phyloP scores from a whole-genome alignment of 116 monocot genomes.

The Posidonia oceanica region DNA sequence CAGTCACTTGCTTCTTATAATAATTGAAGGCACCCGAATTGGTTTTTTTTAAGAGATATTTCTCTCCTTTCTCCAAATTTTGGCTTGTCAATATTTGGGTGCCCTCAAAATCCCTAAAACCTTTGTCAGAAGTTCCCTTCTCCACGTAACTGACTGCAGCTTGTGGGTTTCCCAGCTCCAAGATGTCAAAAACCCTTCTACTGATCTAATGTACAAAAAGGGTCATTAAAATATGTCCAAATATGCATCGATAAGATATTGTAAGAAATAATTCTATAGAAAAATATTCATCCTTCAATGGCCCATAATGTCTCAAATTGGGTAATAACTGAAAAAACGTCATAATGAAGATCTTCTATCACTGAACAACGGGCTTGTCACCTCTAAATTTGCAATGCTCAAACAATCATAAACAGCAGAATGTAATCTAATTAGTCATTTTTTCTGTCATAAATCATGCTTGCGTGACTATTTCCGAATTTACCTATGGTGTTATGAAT shows the following conservation, averaged over 20 bases:
- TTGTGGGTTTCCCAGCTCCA: not conserved
- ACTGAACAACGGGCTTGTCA: no score
- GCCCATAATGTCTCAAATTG: no score
- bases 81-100: not conserved
- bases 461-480: no score
- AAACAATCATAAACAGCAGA: no score
- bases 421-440: no score
- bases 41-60: not conserved
- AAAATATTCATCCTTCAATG: not conserved
- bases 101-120: not conserved
- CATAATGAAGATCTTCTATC: no score
- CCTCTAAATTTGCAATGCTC: no score
- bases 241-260: not conserved
- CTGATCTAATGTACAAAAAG: slow-evolving; percentile 4
- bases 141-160: not conserved
- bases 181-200: slow-evolving; percentile 10
- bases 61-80: not conserved
- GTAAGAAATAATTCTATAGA: not conserved
- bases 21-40: not conserved
- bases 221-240: no score
- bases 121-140: not conserved
- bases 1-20: slow-evolving; percentile 1
- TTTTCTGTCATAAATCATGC: no score
- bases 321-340: no score
- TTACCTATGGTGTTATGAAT: no score